Evolutionary conservation across 495 filamentous ascomycete species (phyloP), one percentile per base, ranked within the genome.

Genomic region (Hypoxylon crocopeplum): DNA sequence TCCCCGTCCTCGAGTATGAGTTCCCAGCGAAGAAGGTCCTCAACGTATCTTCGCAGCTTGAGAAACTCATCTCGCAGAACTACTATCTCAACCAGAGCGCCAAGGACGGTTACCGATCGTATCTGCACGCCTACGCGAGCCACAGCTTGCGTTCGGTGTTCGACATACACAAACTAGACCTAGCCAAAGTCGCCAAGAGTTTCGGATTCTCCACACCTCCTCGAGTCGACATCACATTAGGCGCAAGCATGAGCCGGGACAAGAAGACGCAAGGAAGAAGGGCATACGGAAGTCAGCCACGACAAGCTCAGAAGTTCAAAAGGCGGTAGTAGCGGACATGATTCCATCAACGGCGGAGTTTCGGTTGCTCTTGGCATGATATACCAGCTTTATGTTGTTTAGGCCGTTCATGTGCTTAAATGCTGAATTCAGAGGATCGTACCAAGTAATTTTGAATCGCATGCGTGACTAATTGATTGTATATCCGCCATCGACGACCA

Each of bases 1-100:
- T 98, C 0, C 94, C 94, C 0, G 88, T 98, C 2, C 90, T 97
- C 8, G 94, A 98, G 74, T 97, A 96, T 59, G 93, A 97, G 59
- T 94, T 98, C 69, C 93, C 93, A 7, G 79, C 82, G 40, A 92
- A 89, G 76, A 95, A 95, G 81, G 89, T 98, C 56, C 80, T 91
- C 46, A 94, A 96, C 62, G 89, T 98, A n/a, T 92, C 97, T 68
- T 90, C 87, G 7, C 95, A 98, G 72, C 83, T 98, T 2, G 93
- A 98, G 81, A 92, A 92, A 69, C 81, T 97, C 44, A 95, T 98
- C 57, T 83, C 85, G 10, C 87, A 93, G 70, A 97, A 98, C 72
- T 98, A 97, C 78, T 97, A 97, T 69, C 79, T 98, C 21, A 93
- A 97, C 75, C 92, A 96, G 82, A 82, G 79, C 48, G 84, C 84